Evolutionary conservation across 345 rosid species (phyloP).

Genomic region (Kandelia obovata): DNA sequence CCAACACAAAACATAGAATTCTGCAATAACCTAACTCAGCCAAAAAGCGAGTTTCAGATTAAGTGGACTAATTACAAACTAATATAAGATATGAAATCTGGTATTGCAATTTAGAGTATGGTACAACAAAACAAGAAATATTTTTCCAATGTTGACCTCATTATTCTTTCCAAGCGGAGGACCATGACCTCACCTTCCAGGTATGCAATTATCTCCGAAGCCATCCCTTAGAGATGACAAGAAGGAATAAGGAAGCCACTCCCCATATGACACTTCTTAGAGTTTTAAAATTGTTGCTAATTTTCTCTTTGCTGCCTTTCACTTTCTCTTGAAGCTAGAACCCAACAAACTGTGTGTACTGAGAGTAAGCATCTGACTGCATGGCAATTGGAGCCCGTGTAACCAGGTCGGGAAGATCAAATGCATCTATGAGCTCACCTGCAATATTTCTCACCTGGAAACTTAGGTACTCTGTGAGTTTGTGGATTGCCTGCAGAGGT

Average conservation of each 20-base stretch:
- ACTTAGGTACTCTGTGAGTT: constrained; percentile 73
- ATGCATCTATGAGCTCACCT: constrained; percentile 72
- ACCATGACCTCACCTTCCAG: no score
- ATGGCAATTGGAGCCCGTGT: constrained; percentile 94
- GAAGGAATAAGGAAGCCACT: not conserved
- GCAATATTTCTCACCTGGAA: constrained; percentile 87
- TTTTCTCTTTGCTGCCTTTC: not conserved
- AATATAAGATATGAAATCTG: no score
- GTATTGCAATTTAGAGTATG: no score
- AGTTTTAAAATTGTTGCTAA: not conserved
- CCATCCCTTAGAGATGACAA: not conserved
- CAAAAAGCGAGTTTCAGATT: not conserved
- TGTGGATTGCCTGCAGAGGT: constrained; percentile 77
- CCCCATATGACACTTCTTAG: not conserved
- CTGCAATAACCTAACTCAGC: not conserved
- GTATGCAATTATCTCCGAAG: no score
- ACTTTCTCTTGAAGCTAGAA: constrained; percentile 33
- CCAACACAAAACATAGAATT: not conserved
- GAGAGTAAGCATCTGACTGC: constrained; percentile 89
- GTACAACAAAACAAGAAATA: no score
- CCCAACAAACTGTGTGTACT: constrained; percentile 78
- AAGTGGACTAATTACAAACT: not conserved
- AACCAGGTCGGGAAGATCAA: constrained; percentile 72
- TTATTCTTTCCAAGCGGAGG: no score
- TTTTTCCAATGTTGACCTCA: no score